Evolutionary conservation across 139 green algal species (phyloP).

Genomic region (Volvox africanus): DNA sequence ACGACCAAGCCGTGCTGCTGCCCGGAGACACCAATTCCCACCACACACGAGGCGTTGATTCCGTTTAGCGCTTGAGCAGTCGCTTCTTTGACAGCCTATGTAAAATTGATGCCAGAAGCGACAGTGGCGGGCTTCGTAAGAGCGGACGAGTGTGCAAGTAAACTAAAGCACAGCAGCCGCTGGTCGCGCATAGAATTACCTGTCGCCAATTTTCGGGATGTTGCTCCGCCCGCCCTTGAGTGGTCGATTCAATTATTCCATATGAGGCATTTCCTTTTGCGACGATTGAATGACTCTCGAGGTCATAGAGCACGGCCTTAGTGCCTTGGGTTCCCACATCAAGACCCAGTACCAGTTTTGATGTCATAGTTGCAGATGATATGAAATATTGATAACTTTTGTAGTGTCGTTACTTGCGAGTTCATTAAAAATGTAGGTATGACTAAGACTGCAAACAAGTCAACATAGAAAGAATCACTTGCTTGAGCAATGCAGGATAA

Average conservation of each 20-base stretch:
- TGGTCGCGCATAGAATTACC: slow-evolving; percentile 50
- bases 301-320: slow-evolving; percentile 82
- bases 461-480: too few relatives aligned
- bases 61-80: slow-evolving; percentile 53
- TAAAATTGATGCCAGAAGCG: not conserved
- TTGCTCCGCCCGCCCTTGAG: slow-evolving; percentile 84
- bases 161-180: not conserved
- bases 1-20: slow-evolving; percentile 94
- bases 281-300: slow-evolving; percentile 57
- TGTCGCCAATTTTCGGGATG: slow-evolving; percentile 80
- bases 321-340: slow-evolving; percentile 83
- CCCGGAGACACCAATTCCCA: slow-evolving; percentile 82
- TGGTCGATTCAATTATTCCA: slow-evolving; percentile 57
- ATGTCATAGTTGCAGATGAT: not conserved
- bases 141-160: not conserved
- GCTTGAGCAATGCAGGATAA: too few relatives aligned
- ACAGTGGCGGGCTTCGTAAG: not conserved
- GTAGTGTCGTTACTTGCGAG: too few relatives aligned
- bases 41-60: slow-evolving; percentile 55
- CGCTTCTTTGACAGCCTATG: slow-evolving; percentile 36
- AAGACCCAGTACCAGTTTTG: slow-evolving; percentile 70
- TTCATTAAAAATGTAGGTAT: too few relatives aligned
- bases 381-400: not conserved
- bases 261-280: slow-evolving; percentile 65
- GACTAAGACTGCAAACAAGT: too few relatives aligned